phyloP scores from a whole-genome alignment of 2,329 filamentous ascomycete genomes.

The Alternaria brassicicola region DNA sequence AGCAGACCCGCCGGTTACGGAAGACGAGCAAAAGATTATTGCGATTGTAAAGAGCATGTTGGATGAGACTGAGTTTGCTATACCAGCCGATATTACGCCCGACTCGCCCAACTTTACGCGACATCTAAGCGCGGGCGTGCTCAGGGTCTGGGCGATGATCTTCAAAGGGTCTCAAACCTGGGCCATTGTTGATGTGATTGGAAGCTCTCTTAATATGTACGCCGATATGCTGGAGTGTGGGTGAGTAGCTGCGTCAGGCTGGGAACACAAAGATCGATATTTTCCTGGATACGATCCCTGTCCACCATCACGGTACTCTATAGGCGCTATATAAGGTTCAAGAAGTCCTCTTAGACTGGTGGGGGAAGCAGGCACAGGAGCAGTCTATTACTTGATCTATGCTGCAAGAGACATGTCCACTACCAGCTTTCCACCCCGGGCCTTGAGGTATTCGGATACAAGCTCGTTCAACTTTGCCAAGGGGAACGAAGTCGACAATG shows the following conservation, averaged over 20 bases:
- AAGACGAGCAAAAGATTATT: slow-evolving; percentile 49
- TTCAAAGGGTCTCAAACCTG: slow-evolving; percentile 53
- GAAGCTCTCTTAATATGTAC: slow-evolving; percentile 50
- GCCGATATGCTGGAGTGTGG: slow-evolving; percentile 49
- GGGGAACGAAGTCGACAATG: slow-evolving; percentile 46
- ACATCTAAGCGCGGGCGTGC: slow-evolving; percentile 49
- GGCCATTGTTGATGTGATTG: slow-evolving; percentile 53
- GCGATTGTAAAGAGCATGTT: slow-evolving; percentile 51
- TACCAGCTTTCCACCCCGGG: slow-evolving; percentile 54
- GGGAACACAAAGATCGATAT: neutral
- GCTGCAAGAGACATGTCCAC: slow-evolving; percentile 47
- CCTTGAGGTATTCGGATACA: slow-evolving; percentile 54
- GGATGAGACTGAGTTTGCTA: slow-evolving; percentile 48
- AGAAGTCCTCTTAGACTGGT: neutral
- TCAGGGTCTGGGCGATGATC: slow-evolving; percentile 52
- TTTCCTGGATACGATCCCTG: neutral
- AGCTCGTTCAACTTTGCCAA: slow-evolving; percentile 50
- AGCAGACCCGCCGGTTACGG: slow-evolving; percentile 44
- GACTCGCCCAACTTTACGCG: slow-evolving; percentile 43
- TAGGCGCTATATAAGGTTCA: neutral
- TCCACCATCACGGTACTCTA: neutral
- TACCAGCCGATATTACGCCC: slow-evolving; percentile 37
- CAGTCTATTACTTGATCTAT: neutral
- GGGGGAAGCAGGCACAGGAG: no score
- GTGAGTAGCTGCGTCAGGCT: slow-evolving; percentile 27